Conservation (phyloP, 495 filamentous ascomycete genomes). For the Podospora australis region DNA sequence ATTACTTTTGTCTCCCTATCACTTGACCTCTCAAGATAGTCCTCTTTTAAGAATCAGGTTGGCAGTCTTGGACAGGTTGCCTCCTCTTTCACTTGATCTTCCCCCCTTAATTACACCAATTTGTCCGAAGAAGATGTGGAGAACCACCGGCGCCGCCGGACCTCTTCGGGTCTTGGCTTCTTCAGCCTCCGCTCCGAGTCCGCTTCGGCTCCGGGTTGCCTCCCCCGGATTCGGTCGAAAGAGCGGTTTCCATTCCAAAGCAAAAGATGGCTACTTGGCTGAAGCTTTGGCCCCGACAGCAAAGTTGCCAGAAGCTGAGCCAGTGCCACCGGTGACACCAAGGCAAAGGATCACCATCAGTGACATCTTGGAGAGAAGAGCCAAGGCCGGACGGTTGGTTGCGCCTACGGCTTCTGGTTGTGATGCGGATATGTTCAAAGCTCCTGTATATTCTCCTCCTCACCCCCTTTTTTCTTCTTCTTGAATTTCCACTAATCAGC, state of each 20-base stretch:
- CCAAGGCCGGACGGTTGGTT: conserved; percentile 58
- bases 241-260: conserved; percentile 14
- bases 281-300: conserved; percentile 15
- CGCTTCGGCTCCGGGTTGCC: neutral
- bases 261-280: conserved; percentile 8
- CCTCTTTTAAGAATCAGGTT: no score
- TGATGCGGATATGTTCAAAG: conserved; percentile 81
- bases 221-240: neutral
- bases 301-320: conserved; percentile 17
- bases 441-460: conserved; percentile 41
- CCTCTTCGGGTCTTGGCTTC: no score
- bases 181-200: neutral
- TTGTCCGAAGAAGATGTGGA: neutral
- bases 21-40: no score
- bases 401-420: conserved; percentile 71
- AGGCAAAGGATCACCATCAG: conserved; percentile 59
- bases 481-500: no score
- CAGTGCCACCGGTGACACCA: conserved; percentile 1
- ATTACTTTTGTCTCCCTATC: no score
- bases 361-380: conserved; percentile 60
- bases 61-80: neutral
- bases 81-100: neutral
- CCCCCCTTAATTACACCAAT: neutral
- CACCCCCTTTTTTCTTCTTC: no score
- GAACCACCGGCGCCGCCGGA: no score